These are phyloP conservation scores for Arctium minus DNA, from an alignment of 129 eudicot genomes.

Conservation along the genomic window DNA sequence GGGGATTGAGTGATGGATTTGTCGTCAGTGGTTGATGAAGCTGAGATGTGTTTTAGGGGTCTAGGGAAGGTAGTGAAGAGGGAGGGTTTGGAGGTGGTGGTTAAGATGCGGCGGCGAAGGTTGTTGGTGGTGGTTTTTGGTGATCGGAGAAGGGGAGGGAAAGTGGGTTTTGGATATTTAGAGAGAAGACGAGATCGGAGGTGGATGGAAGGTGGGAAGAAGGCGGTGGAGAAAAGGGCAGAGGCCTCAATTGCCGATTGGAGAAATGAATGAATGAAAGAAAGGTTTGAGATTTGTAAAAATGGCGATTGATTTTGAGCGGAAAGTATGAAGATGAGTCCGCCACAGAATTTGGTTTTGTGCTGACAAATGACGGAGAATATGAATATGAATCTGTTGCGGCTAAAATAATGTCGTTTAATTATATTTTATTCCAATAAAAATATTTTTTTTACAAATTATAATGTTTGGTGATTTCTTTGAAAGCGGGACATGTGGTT, in stretches of 20 bases:
- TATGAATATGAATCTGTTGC: neutral
- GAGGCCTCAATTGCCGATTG: conserved; percentile 48
- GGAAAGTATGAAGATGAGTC: conserved; percentile 19
- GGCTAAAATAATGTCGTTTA: neutral
- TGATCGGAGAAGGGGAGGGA: conserved; percentile 17
- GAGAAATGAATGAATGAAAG: neutral
- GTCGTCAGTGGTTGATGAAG: conserved; percentile 18
- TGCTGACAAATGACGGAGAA: neutral
- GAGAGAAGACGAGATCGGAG: conserved; percentile 42
- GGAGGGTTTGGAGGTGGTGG: conserved; percentile 27
- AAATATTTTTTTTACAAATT: no score
- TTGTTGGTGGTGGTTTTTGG: conserved; percentile 14
- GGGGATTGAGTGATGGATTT: conserved; percentile 21
- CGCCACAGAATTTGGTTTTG: conserved; percentile 17
- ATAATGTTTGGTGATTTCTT: no score
- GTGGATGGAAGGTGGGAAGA: conserved; percentile 26
- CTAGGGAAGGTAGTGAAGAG: conserved; percentile 20
- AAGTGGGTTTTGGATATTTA: neutral
- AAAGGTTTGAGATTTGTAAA: conserved; percentile 12
- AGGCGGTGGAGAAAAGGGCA: conserved; percentile 36
- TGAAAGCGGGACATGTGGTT: no score
- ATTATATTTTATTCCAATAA: neutral
- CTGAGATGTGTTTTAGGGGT: conserved; percentile 31
- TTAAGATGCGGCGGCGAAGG: conserved; percentile 8
- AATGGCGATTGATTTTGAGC: conserved; percentile 7